Evolutionary conservation across 805 yeast species (phyloP), one percentile per base, ranked within the genome.

Genomic region (Pichia scutulata): DNA sequence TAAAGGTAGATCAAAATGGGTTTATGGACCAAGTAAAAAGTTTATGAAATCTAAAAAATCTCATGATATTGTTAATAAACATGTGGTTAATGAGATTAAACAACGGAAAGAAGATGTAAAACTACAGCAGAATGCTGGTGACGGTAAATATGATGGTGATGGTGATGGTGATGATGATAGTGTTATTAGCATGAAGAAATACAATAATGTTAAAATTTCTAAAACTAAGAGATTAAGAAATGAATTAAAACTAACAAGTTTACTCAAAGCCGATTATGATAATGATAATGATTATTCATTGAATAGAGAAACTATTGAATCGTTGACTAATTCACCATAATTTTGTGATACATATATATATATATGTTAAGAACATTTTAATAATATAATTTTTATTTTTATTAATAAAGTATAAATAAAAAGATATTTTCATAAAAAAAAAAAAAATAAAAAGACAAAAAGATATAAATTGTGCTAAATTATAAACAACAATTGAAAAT

Each of bases 81-180:
- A 21, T 25, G 54, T 36, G 21, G 26, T 46, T 12, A 39, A 33
- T n/a, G 33, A 47, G 21, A 22, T 49, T 13, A 45, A 41, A 12
- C n/a, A 33, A 37, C 25, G 21, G 16, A 40, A 40, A 24, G 42
- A 22, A 7, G 9, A 30, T n/a, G n/a, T n/a, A 55, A 69, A 42
- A 64, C 55, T 37, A 67, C 72, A 22, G 2, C 33, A 23, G 55
- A 68, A 43, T 70, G 57, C 66, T 62, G 46, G 4, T 40, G 42
- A 16, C 23, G 42, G 14, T 14, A 21, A 39, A 6, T 2, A 40
- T 23, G 26, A 40, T 3, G 10, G n/a, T 7, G n/a, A 16, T 39
- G 14, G 16, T 41, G 41, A 19, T 39, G 14, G 19, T 19, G 41
- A 39, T 39, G 2, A 66, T 61, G 49, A 51, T 71, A 59, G 60